These are phyloP conservation scores for Leccinum fallax DNA, from an alignment of 1,284 basidiomycete genomes.

Conservation along the genomic window DNA sequence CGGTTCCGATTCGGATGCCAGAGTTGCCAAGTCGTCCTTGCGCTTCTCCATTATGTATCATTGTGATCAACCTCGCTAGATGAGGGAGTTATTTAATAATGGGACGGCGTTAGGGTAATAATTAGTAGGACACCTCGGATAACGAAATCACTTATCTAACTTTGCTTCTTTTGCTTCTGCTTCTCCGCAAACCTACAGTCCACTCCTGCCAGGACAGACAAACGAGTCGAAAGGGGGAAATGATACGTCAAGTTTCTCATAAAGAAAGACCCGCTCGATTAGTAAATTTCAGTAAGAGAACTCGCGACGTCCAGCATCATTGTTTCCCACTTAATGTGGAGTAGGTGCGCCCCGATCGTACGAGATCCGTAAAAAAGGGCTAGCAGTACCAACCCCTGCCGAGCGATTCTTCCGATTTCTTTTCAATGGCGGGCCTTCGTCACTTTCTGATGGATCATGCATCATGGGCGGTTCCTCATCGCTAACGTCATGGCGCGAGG, in stretches of 20 bases:
- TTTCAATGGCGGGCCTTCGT: constrained; percentile 16
- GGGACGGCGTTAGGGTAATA: constrained; percentile 22
- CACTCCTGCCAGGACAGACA: neutral
- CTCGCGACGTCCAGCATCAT: neutral
- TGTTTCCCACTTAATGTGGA: too few species aligned
- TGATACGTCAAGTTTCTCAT: constrained; percentile 20
- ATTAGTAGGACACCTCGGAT: constrained; percentile 4
- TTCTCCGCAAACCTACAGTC: neutral
- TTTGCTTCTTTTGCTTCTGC: constrained; percentile 7
- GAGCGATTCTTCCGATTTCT: constrained; percentile 13
- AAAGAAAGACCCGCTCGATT: constrained; percentile 6
- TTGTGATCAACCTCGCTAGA: constrained; percentile 30
- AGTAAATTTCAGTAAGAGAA: constrained; percentile 9
- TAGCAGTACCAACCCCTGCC: neutral
- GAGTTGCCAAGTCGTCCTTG: constrained; percentile 3
- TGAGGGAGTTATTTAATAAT: constrained; percentile 18
- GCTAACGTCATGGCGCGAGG: neutral
- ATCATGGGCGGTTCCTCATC: constrained; percentile 2
- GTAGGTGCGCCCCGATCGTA: constrained; percentile 14
- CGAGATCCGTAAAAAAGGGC: constrained; percentile 10
- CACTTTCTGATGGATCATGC: constrained; percentile 15
- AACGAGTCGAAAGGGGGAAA: neutral
- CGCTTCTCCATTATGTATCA: constrained; percentile 21
- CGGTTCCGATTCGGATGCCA: neutral
- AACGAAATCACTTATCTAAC: constrained; percentile 26